phyloP scores from a whole-genome alignment of 352 stramenopile genomes.

The Phytophthora pseudosyringae region DNA sequence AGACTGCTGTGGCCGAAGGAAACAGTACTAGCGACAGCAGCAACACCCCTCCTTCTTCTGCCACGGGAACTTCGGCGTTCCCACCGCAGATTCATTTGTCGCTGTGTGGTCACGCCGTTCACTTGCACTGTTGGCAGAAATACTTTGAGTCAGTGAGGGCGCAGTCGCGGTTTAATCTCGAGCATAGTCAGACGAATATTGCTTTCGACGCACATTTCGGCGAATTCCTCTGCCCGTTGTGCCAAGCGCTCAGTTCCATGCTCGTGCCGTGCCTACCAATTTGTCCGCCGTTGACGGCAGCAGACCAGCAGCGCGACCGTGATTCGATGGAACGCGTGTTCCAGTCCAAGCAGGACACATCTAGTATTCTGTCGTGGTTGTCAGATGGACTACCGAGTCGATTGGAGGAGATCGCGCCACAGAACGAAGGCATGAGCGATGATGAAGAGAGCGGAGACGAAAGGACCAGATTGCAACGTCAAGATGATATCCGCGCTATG shows the following conservation, averaged over 20 bases:
- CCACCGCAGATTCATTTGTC: constrained; percentile 76
- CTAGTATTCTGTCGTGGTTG: constrained; percentile 69
- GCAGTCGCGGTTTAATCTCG: constrained; percentile 71
- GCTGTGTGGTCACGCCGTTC: constrained; percentile 91
- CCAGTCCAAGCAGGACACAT: constrained; percentile 74
- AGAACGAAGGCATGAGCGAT: constrained; percentile 46
- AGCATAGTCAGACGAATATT: constrained; percentile 81
- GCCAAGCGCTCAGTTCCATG: constrained; percentile 92
- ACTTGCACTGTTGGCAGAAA: constrained; percentile 88
- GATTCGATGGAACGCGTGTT: constrained; percentile 80
- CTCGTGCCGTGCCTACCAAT: constrained; percentile 83
- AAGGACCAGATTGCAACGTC: constrained; percentile 19
- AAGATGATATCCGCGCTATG: constrained; percentile 72
- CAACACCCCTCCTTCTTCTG: constrained; percentile 20
- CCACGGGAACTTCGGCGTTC: constrained; percentile 34
- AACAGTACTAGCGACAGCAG: constrained; percentile 12
- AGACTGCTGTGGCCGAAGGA: constrained; percentile 28
- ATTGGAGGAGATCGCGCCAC: constrained; percentile 43
- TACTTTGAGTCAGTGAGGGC: constrained; percentile 90
- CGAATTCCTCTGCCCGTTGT: constrained; percentile 92
- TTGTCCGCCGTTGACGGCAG: constrained; percentile 57
- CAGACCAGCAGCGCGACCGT: constrained; percentile 61
- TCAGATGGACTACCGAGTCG: constrained; percentile 53
- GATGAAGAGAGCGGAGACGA: constrained; percentile 33
- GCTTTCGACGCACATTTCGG: constrained; percentile 86